Conservation (phyloP, 2,329 filamentous ascomycete genomes). For the Fusarium paranaense region DNA sequence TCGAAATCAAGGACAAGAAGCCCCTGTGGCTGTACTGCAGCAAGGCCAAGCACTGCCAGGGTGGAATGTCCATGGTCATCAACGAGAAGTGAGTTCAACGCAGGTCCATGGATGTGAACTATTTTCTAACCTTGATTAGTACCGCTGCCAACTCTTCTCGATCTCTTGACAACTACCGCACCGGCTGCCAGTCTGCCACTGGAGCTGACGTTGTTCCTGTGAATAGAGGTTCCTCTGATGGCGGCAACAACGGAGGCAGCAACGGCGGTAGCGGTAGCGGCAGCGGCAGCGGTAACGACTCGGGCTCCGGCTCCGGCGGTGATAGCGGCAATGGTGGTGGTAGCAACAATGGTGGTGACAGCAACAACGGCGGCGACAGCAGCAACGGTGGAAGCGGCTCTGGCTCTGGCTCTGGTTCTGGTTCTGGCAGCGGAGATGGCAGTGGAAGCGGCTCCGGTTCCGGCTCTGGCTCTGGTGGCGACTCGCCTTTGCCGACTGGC, state of each 20-base stretch:
- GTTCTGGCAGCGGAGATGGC: slow-evolving; percentile 8
- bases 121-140: slow-evolving; percentile 44
- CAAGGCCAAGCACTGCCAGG: slow-evolving; percentile 79
- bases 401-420: neutral
- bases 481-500: slow-evolving; percentile 13
- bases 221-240: slow-evolving; percentile 32
- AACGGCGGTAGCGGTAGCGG: slow-evolving; percentile 25
- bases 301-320: neutral
- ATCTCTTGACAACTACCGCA: slow-evolving; percentile 63
- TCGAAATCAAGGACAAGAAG: slow-evolving; percentile 74
- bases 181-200: slow-evolving; percentile 48
- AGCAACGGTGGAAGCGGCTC: slow-evolving; percentile 21
- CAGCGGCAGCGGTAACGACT: neutral
- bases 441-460: neutral
- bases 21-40: slow-evolving; percentile 86
- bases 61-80: slow-evolving; percentile 80
- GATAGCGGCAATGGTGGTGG: slow-evolving; percentile 18
- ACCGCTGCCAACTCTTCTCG: slow-evolving; percentile 63
- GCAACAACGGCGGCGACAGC: slow-evolving; percentile 32
- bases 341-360: slow-evolving; percentile 32
- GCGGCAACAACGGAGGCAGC: slow-evolving; percentile 37
- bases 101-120: neutral
- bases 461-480: neutral
- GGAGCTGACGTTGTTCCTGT: slow-evolving; percentile 45
- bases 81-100: slow-evolving; percentile 72